Evolutionary conservation across 2,329 filamentous ascomycete species (phyloP).

Genomic region (Tolypocladium cylindrosporum): DNA sequence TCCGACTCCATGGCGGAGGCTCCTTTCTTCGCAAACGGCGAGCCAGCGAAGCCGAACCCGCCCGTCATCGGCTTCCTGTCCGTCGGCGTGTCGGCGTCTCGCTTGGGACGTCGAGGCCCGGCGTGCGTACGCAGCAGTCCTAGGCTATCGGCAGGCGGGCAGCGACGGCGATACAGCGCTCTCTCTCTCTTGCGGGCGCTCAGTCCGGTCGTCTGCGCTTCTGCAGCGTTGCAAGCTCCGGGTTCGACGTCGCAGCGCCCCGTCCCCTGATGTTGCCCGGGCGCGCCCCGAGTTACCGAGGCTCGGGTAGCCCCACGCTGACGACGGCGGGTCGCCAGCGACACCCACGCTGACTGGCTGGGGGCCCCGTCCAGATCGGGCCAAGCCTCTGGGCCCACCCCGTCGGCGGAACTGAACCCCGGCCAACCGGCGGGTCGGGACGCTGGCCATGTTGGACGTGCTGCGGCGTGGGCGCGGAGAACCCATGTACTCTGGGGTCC

Average conservation of each 20-base stretch:
- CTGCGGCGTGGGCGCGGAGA: neutral
- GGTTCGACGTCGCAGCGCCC: neutral
- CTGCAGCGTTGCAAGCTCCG: neutral
- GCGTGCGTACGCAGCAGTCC: neutral
- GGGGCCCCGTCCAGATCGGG: neutral
- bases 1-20: slow-evolving; percentile 7
- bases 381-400: neutral
- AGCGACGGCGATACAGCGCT: neutral
- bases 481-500: neutral
- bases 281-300: slow-evolving; percentile 1
- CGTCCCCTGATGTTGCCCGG: neutral
- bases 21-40: neutral
- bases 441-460: neutral
- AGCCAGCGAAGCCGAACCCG: neutral
- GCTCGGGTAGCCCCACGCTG: neutral
- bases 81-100: neutral
- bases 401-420: neutral
- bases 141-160: neutral
- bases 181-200: neutral
- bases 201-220: neutral
- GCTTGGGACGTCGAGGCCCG: neutral
- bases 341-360: too few relatives aligned
- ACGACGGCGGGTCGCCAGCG: neutral
- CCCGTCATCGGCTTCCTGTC: neutral
- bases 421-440: neutral